Evolutionary conservation across 225 moss, liverwort and hornwort species (phyloP).

Genomic region (Straminergon stramineum): DNA sequence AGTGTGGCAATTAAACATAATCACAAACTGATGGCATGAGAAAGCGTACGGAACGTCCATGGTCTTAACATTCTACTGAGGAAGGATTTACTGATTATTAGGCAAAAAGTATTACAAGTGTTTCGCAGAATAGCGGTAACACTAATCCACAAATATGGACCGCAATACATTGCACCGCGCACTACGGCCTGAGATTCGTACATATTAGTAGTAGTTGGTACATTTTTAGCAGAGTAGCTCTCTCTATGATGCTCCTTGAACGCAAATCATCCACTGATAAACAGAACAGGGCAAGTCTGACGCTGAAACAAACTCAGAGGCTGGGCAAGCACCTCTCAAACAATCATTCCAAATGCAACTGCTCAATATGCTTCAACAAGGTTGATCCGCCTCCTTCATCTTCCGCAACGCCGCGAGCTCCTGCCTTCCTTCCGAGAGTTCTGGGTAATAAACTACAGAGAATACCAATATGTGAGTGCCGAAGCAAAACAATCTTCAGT

Average conservation of each 20-base stretch:
- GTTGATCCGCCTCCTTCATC: neutral
- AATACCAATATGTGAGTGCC: neutral
- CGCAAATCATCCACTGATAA: neutral
- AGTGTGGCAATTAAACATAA: neutral
- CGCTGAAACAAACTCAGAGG: neutral
- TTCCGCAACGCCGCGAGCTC: slow-evolving; percentile 6
- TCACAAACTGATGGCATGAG: neutral
- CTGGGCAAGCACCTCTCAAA: slow-evolving; percentile 26
- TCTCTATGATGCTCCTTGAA: neutral
- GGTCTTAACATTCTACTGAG: neutral
- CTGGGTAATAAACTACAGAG: slow-evolving; percentile 37
- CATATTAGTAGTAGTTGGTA: neutral
- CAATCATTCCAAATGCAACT: slow-evolving; percentile 10
- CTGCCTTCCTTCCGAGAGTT: slow-evolving; percentile 48
- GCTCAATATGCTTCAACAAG: slow-evolving; percentile 1
- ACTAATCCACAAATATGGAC: neutral
- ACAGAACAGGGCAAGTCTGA: neutral
- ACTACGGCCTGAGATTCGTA: neutral
- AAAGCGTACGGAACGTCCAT: neutral
- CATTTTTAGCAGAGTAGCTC: neutral
- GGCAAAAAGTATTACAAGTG: neutral
- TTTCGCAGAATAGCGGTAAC: neutral
- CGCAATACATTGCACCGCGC: neutral
- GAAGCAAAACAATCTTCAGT: neutral
- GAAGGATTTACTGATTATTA: neutral